Evolutionary conservation across 306 rosid species (phyloP), one percentile per base, ranked within the genome.

Genomic region (Herpetospermum pedunculosum): DNA sequence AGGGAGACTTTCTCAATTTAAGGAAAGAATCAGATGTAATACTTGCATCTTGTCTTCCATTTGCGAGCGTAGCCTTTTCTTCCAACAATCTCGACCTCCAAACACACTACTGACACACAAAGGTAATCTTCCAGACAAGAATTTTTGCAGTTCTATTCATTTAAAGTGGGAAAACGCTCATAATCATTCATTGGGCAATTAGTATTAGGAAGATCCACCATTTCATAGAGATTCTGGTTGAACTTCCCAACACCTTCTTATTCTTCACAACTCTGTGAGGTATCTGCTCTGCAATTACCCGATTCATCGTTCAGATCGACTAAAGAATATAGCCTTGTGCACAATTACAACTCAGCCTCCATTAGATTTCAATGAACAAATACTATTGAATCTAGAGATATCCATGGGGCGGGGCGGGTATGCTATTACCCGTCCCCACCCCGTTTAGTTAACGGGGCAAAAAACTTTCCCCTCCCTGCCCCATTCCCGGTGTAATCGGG

Each of bases 261-360:
- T n/a, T 38, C 71, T 37, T 64, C 71, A 19, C 71, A 64, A n/a
- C 49, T 8, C 44, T 19, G 71, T 64, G 48, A 2, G 8, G 38
- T 18, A 38, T 19, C 16, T n/a, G 71, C 30, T 64, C 19, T 64
- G n/a, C 71, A 64, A 13, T 38, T 35, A 4, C 71, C 32, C 0
- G 8, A 38, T 41, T 64, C 71, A 64, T 64, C 2, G 23, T 35
- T 38, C 0, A 67, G 52, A 4, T 54, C 67, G 2, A 73, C 8
- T 0, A 73, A 23, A 54, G 77, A 54, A n/a, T n/a, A 23, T 35
- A 73, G 1, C 50, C 48, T 5, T 3, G 43, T 54, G 67, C 50
- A 41, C 77, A 73, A 6, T 73, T 37, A 53, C 77, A 73, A 54
- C 21, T 53, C 6, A 68, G 77, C 68, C 38, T 53, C 68, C 67